Evolutionary conservation across 306 rosid species (phyloP), one percentile per base, ranked within the genome.

Genomic region (Cicer yamashitae): DNA sequence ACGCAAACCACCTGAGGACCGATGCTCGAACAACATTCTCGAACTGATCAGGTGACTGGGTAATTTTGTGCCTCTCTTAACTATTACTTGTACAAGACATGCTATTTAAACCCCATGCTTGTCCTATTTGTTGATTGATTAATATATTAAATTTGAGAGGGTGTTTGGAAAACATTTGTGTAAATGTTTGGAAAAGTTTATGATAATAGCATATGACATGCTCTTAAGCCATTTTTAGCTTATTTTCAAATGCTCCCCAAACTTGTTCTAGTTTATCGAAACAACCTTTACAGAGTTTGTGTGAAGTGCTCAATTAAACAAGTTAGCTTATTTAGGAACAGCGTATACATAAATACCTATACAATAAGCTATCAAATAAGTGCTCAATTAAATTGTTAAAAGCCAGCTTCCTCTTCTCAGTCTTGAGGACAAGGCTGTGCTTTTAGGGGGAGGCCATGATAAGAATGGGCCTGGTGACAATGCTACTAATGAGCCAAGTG

Each of bases 11-110:
- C 65, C 51, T 4, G 54, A 13, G 25, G 41, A 58, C 17, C 14
- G 52, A 57, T 57, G 70, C 14, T 20, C 38, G 43, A 4, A 57
- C 61, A 38, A 9, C 45, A 18, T 70, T 69, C 54, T 58, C 65
- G 6, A 51, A 13, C 45, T 60, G n/a, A 38, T 47, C 37, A 70
- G 82, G 54, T 77, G 75, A 56, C 37, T 34, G 71, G 62, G 63
- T 68, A 59, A 57, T 38, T 46, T 47, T 58, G 10, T 59, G 63
- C 40, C 44, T 58, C 25, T 69, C 70, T 38, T 45, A 58, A 38
- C 43, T 68, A 17, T 68, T 68, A 37, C 41, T 65, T 53, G 46
- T 44, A 6, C 17, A 22, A 47, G 5, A 58, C 59, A 44, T 67
- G 68, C 59, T 67, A 17, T 40, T 39, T 54, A 56, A 76, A 44